A percentile compares a stretch with the other conserved stretches of the same genome.
phyloP scores from a whole-genome alignment of 177 flowering plant genomes.

The Vitis hybrid region DNA sequence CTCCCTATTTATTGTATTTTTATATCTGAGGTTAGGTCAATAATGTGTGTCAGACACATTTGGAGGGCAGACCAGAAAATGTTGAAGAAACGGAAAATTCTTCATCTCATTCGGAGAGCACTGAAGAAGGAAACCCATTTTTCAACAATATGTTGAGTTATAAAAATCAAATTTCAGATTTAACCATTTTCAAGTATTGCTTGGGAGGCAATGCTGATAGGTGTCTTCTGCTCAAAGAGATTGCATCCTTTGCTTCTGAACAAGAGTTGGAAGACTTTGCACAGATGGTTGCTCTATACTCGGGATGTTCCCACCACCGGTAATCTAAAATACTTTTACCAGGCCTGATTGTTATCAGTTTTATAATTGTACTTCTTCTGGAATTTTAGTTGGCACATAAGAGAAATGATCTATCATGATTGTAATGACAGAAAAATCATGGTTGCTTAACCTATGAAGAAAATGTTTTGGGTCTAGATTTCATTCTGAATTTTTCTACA shows the following conservation, averaged over 20 bases:
- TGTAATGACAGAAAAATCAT: not conserved
- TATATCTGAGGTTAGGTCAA: slow-evolving; percentile 30
- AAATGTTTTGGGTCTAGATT: not conserved
- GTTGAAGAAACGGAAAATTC: slow-evolving; percentile 41
- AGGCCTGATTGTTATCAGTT: not conserved
- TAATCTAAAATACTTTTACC: slow-evolving; percentile 19
- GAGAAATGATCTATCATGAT: not conserved
- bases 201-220: slow-evolving; percentile 70
- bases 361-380: not conserved
- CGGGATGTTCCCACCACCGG: slow-evolving; percentile 93
- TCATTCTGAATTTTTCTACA: not conserved
- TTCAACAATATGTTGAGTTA: slow-evolving; percentile 27
- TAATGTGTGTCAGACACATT: slow-evolving; percentile 21
- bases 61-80: slow-evolving; percentile 34
- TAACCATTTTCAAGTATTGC: slow-evolving; percentile 71
- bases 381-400: not conserved
- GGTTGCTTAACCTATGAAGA: not conserved
- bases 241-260: slow-evolving; percentile 51
- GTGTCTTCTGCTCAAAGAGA: slow-evolving; percentile 67
- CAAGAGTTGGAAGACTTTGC: slow-evolving; percentile 62
- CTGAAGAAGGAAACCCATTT: slow-evolving; percentile 41
- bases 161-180: slow-evolving; percentile 55
- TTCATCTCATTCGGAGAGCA: slow-evolving; percentile 65
- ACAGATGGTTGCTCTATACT: slow-evolving; percentile 66
- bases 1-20: not conserved